These are phyloP conservation scores for Nakaseomyces uthaithaninus DNA, from an alignment of 1,139 yeast species.

Conservation along the genomic window DNA sequence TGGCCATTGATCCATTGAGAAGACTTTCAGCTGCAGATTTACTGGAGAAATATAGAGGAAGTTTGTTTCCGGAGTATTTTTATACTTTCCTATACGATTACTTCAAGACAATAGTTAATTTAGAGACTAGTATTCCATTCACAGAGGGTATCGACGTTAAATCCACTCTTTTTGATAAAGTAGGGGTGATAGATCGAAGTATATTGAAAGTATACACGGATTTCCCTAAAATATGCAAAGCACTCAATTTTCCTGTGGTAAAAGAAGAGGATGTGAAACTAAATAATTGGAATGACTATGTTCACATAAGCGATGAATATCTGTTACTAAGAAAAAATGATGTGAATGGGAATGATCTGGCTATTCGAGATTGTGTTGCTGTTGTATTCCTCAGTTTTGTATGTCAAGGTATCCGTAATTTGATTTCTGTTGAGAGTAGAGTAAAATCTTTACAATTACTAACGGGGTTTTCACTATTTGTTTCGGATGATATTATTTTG, in stretches of 20 bases:
- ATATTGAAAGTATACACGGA: conserved; percentile 51
- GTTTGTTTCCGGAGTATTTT: conserved; percentile 63
- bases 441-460: conserved; percentile 70
- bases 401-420: conserved; percentile 56
- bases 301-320: neutral
- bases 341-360: neutral
- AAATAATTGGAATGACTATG: conserved; percentile 6
- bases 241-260: conserved; percentile 37
- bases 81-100: conserved; percentile 64
- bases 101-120: conserved; percentile 38
- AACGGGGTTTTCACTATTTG: conserved; percentile 64
- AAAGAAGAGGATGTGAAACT: conserved; percentile 11
- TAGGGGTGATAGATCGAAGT: conserved; percentile 48
- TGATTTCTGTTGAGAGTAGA: conserved; percentile 54
- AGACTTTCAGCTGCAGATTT: conserved; percentile 51
- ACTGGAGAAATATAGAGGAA: conserved; percentile 42
- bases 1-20: conserved; percentile 50
- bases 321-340: neutral
- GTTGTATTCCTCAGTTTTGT: conserved; percentile 57
- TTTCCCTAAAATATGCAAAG: conserved; percentile 44
- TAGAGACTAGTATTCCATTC: conserved; percentile 27
- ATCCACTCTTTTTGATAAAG: conserved; percentile 28
- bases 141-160: conserved; percentile 20
- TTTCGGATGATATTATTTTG: conserved; percentile 74
- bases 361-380: conserved; percentile 39